A percentile compares a stretch with the other conserved stretches of the same genome.
phyloP scores from a whole-genome alignment of 305 asterid species.

The Fraxinus dipetala region DNA sequence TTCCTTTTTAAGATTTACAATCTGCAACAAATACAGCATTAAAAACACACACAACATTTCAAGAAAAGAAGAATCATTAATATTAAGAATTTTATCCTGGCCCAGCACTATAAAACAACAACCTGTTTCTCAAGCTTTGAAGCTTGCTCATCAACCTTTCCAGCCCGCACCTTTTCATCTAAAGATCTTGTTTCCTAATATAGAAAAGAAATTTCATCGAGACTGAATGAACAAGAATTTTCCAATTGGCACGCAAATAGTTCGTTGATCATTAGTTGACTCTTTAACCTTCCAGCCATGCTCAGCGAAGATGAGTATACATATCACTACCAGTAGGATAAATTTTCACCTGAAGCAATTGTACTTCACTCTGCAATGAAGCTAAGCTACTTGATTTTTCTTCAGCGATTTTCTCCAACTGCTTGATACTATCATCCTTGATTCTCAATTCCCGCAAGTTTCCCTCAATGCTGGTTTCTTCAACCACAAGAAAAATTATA shows the following conservation, averaged over 20 bases:
- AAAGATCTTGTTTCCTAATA: slow-evolving; percentile 34
- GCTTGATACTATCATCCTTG: slow-evolving; percentile 32
- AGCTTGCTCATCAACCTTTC: slow-evolving; percentile 35
- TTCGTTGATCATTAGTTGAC: neutral
- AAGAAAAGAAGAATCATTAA: neutral
- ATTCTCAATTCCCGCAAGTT: slow-evolving; percentile 28
- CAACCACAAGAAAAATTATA: neutral
- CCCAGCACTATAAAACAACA: neutral
- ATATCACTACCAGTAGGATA: neutral
- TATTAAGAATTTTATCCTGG: neutral
- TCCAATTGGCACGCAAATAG: neutral
- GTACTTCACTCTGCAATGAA: slow-evolving; percentile 32
- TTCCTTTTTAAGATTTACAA: slow-evolving; percentile 36
- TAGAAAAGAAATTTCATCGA: neutral
- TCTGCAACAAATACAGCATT: slow-evolving; percentile 26
- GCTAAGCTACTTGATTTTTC: slow-evolving; percentile 33
- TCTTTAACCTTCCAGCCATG: neutral
- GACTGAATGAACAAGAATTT: neutral
- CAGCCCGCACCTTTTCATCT: slow-evolving; percentile 29
- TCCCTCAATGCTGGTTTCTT: slow-evolving; percentile 34
- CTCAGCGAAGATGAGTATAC: neutral
- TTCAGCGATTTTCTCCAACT: slow-evolving; percentile 28
- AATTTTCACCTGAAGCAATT: slow-evolving; percentile 28
- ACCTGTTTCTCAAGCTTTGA: slow-evolving; percentile 48
- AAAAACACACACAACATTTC: neutral